Base-by-base conservation (phyloP, 768 basidiomycete genomes). In the Lanmaoa pseudosensibilis region DNA sequence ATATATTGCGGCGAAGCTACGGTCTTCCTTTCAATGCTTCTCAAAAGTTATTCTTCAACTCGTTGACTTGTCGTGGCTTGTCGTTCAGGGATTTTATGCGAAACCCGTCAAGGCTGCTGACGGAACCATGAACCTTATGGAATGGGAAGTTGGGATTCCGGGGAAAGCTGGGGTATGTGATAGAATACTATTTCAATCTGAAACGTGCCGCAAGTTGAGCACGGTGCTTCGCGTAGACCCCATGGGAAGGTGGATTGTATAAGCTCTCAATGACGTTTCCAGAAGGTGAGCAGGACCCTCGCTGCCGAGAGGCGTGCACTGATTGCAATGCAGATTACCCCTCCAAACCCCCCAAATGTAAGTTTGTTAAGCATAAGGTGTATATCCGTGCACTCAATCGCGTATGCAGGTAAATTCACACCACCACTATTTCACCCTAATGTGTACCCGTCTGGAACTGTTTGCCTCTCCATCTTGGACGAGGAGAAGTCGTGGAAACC, bases 401-500 rank as follows among this genome's bases (percentile, higher is more conserved):
- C 53, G 40, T 60, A 44, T 65, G 39, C 69, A 97, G 95, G 95
- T 78, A 98, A 98, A 87, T 98, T 98, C 75, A 78, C 86, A 1
- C 97, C 96, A 2, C 88, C 96, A 36, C 78, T 98, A 47, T 98
- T 98, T 78, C 96, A 99, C 70, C 95, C 96, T 27, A 98, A 98
- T 69, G 95, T 99, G 52, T 99, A 98, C 69, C 97, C 97, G 1
- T 98, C 96, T 32, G 97, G 97, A 25, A 99, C 97, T 19, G 95
- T 98, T 45, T 98, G 96, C 72, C 79, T 99, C 30, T 98, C 95
- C 12, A 99, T 99, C 67, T 76, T 99, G 52, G 96, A 98, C 67
- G 97, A 99, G 70, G 97, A 99, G 75, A 98, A 99, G 72, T 88
- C 88, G 2, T 99, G 97, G 97, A 98, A 98, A 70, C 94, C 97